Evolutionary conservation across 306 rosid species (phyloP).

Genomic region (Gynostemma pentaphyllum): DNA sequence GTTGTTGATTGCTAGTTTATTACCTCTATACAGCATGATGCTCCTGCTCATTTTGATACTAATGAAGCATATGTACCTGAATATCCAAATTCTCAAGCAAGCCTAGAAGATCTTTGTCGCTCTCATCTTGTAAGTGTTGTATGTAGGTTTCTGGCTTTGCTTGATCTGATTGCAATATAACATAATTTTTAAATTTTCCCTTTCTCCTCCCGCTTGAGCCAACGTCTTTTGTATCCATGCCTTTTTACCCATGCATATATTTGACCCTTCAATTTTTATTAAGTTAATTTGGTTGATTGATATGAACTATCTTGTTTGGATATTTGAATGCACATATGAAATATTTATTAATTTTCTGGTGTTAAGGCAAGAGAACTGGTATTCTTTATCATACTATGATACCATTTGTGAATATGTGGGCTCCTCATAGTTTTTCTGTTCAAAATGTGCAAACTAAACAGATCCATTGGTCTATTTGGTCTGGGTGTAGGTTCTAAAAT

Average conservation of each 20-base stretch:
- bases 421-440: neutral
- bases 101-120: slow-evolving; percentile 85
- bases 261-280: neutral
- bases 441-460: too few species aligned
- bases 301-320: neutral
- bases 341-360: neutral
- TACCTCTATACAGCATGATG: slow-evolving; percentile 34
- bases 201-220: slow-evolving; percentile 2
- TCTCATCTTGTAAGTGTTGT: slow-evolving; percentile 71
- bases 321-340: neutral
- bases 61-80: slow-evolving; percentile 37
- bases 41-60: slow-evolving; percentile 24
- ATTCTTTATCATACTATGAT: neutral
- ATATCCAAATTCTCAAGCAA: slow-evolving; percentile 44
- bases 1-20: slow-evolving; percentile 17
- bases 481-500: neutral
- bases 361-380: neutral
- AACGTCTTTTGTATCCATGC: neutral
- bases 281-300: neutral
- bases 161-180: neutral
- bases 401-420: neutral
- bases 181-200: neutral
- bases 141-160: neutral
- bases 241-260: neutral
- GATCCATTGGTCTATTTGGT: too few species aligned